Base-by-base conservation (phyloP, 768 basidiomycete species). In the Russula earlei region DNA sequence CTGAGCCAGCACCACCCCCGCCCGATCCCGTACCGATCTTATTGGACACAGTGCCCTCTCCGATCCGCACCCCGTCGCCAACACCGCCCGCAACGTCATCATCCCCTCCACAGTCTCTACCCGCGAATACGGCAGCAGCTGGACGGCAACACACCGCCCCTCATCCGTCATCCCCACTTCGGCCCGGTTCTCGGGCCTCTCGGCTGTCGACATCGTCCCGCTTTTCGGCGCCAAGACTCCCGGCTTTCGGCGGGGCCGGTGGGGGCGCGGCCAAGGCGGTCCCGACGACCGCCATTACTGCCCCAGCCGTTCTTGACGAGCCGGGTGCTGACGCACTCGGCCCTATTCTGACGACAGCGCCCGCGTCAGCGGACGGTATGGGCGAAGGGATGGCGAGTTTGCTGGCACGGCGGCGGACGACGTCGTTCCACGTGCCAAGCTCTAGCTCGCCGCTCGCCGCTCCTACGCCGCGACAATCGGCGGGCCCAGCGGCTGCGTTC, bases 151-250 rank as follows among this genome's bases (percentile, higher is more conserved):
- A 51, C 25, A 38, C n/a, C n/a, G n/a, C 41, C 5, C 24, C 51
- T 12, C 48, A 51, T 9, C 3, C 49, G 5, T 47, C 61, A 8
- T 62, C 61, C 1, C 85, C 87, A 0, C 67, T 85, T 45, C 80
- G 87, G 8, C 84, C 87, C 34, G 83, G 77, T 6, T 89, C 87
- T 5, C 77, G 87, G 40, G 81, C 84, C 5, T 88, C 86, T 2
- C 77, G 84, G 17, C 66, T 82, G 20, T 87, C 86, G 2, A 76
- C 79, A 5, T 78, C 84, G 1, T 90, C 87, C 9, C 76, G 73
- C 52, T 83, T 87, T 65, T 87, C 86, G 7, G 72, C 76, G 0
- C 78, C 75, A 29, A 80, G 84, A 34, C 73, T 83, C 27, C 84
- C 87, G 14, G 73, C 75, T 1, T 70, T 87, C 50, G 83, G 79